Base-by-base conservation (phyloP, 2,329 filamentous ascomycete genomes). In the Venturia asperata region DNA sequence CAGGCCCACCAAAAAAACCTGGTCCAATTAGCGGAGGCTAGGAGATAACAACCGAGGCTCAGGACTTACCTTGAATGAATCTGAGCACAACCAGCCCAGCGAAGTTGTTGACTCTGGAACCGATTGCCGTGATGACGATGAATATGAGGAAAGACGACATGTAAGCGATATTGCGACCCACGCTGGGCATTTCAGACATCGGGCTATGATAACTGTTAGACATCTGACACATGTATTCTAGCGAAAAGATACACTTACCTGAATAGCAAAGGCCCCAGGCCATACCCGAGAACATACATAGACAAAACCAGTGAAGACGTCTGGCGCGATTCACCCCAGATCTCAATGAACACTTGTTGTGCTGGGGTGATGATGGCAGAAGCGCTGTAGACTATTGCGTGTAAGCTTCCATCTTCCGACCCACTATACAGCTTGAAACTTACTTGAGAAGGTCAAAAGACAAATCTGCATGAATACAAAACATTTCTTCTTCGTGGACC, bases 1-100 rank as follows among this genome's bases (percentile, higher is more conserved):
- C 52, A 17, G 65, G 65, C 13, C 63, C 45, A 37, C 65, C 65
- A 55, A 67, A 67, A 39, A 67, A 67, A 27, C 65, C 52, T 58
- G 13, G 2, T 39, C 7, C 17, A n/a, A 7, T 62, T 43, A 42
- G 60, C 30, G 60, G 17, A 34, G n/a, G 37, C 10, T 9, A 43
- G 4, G 15, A 62, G 6, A 21, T 58, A 15, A 2, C 17, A 17
- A 21, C 15, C n/a, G 30, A 37, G 21, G 30, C 19, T 39, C 30
- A 10, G 5, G n/a, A 19, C 52, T 37, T 37, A 24, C 62, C 65
- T 66, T 67, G 65, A 37, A 67, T 21, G 56, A 67, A 67, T 37
- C 65, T 42, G 7, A 65, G 27, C 39, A 65, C 65, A 43, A 67
- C 37, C 7, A 67, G 45, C 5, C 65, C 65, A 34, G 64, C 15